phyloP scores from a whole-genome alignment of 169 alveolate species.

The Plasmodium knowlesi region DNA sequence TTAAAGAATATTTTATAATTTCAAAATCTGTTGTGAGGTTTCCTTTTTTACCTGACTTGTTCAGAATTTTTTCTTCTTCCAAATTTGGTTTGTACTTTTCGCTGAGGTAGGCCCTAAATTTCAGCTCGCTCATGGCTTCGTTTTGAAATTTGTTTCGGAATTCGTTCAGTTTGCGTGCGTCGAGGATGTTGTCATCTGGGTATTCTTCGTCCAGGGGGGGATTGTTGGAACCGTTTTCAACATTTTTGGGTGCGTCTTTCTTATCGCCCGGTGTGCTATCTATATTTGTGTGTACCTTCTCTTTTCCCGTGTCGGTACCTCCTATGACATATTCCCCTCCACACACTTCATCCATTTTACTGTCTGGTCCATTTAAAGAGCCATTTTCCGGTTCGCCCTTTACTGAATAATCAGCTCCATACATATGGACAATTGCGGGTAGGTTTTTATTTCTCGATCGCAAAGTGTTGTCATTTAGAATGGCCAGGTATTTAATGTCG shows the following conservation, averaged over 20 bases:
- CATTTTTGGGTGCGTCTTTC: neutral
- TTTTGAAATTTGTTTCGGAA: constrained; percentile 10
- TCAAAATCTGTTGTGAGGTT: constrained; percentile 51
- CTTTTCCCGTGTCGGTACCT: neutral
- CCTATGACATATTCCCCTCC: neutral
- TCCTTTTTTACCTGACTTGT: constrained; percentile 20
- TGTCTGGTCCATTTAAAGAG: neutral
- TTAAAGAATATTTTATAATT: constrained; percentile 52
- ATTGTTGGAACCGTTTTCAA: neutral
- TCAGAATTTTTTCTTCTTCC: constrained; percentile 59
- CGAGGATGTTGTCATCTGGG: constrained; percentile 52
- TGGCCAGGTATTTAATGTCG: constrained; percentile 18
- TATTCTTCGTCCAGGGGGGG: neutral
- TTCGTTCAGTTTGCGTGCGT: constrained; percentile 40
- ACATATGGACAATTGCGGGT: constrained; percentile 55
- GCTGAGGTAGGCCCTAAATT: constrained; percentile 25
- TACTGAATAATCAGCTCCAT: neutral
- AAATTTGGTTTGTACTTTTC: constrained; percentile 41
- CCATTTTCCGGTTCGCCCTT: neutral
- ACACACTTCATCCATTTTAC: neutral
- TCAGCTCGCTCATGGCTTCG: constrained; percentile 30
- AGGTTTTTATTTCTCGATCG: constrained; percentile 41
- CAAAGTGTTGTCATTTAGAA: constrained; percentile 26
- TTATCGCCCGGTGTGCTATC: neutral
- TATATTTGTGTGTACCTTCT: neutral